A percentile compares a stretch with the other conserved stretches of the same genome.
phyloP scores from a whole-genome alignment of 2,329 filamentous ascomycete genomes.

The Ophiostoma perfectum region DNA sequence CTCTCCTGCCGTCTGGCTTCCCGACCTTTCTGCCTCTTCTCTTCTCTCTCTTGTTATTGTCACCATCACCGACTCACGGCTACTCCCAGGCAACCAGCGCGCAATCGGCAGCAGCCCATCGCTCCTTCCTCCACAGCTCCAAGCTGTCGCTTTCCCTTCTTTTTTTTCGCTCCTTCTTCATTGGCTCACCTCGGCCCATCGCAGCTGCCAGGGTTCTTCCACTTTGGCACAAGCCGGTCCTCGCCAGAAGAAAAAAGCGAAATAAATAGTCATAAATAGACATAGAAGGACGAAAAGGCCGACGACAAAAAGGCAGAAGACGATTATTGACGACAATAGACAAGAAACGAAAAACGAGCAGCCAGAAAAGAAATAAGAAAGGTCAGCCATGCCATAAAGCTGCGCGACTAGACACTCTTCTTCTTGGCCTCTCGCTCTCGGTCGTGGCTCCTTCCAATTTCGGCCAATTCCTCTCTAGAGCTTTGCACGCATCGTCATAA shows the following conservation, averaged over 20 bases:
- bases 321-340: background rate
- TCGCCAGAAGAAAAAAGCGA: background rate
- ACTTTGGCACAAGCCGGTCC: background rate
- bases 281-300: background rate
- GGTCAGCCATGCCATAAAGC: too few species aligned
- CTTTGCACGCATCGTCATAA: too few species aligned
- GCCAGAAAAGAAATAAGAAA: background rate
- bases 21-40: too few species aligned
- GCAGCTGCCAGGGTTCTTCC: background rate
- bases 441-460: background rate
- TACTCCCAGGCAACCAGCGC: too few species aligned
- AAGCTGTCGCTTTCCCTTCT: background rate
- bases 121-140: too few species aligned
- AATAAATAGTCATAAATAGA: background rate
- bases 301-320: background rate
- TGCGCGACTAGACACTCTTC: background rate
- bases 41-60: too few species aligned
- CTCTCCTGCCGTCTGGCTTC: too few species aligned
- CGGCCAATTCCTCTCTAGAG: background rate
- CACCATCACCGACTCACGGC: too few species aligned
- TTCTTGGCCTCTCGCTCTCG: background rate
- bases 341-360: background rate
- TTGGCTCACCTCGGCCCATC: slow-evolving; percentile 1
- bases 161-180: slow-evolving; percentile 1
- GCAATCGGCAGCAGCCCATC: too few species aligned